Base-by-base conservation (phyloP, 2,329 filamentous ascomycete species). In the Chaetomiaceae sp. region DNA sequence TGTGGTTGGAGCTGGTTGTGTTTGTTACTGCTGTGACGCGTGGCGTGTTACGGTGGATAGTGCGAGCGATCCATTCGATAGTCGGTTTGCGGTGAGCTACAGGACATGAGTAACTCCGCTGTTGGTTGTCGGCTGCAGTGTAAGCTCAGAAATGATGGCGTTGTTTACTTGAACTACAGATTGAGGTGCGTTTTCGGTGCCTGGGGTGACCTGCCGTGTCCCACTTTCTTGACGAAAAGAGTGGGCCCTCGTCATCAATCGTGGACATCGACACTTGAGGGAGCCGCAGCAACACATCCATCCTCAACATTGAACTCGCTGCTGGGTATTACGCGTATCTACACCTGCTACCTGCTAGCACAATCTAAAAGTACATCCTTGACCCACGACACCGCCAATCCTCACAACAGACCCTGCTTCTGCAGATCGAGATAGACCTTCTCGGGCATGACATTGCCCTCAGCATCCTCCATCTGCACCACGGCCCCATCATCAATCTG, bases 391-490 rank as follows among this genome's bases (percentile, higher is more conserved):
- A 19, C 4, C 22, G 10, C 20, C 4, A 17, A 8, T n/a, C n/a
- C 15, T 67, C 73, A 93, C 55, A 94, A 69, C 61, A 95, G 73
- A 27, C 91, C 91, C 64, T 95, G 88, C 70, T 94, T 95, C 67
- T 88, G 86, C 67, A 97, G 69, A 75, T 98, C 93, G 56, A 90
- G 83, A 66, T 96, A 98, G 45, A 98, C 91, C 75, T 95, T 95
- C 70, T 96, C 89, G 0, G 94, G 93, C 93, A 98, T 98, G 47
- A 98, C 93, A 60, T 98, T 97, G 38, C 93, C 93, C 63, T 95
- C 87, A 0, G 81, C 86, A 65, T 98, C 93, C 73, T 98, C 93
- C 93, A 98, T 98, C 73, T 98, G 89, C 40, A 97, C 88, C 9
- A 98, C 79, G 50, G 85, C 88, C 32, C 91, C 88, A 36, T 86